These are phyloP conservation scores for Pleurozium schreberi DNA, from an alignment of 225 moss, liverwort and hornwort species.

Conservation along the genomic window DNA sequence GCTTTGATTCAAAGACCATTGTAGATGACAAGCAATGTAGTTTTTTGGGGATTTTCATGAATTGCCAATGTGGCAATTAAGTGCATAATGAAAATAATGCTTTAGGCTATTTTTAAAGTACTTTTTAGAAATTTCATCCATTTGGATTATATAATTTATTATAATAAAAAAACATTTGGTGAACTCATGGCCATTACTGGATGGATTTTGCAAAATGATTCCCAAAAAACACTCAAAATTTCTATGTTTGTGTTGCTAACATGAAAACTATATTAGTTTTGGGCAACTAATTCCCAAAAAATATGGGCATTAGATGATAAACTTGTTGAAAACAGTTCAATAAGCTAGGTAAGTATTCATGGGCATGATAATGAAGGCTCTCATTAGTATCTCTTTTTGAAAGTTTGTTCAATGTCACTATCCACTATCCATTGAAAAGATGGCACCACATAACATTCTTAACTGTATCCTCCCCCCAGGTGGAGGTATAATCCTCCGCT, in stretches of 20 bases:
- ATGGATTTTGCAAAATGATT: background rate
- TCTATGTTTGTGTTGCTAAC: background rate
- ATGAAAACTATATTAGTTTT: background rate
- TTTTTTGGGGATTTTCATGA: background rate
- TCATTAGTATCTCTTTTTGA: rapidly evolving
- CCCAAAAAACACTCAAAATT: no score
- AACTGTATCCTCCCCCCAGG: no score
- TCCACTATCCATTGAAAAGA: no score
- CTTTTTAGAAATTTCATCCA: background rate
- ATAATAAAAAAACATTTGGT: background rate
- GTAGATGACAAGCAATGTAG: background rate
- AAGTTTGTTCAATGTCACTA: background rate
- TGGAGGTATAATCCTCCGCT: no score
- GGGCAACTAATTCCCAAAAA: rapidly evolving
- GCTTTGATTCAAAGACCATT: background rate
- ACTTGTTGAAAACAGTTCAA: background rate
- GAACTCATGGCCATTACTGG: rapidly evolving
- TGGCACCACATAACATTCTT: no score
- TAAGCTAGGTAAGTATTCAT: background rate
- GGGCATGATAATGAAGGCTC: background rate
- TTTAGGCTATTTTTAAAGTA: background rate
- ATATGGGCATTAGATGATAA: background rate
- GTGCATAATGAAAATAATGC: rapidly evolving
- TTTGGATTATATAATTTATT: background rate
- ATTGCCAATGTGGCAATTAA: background rate